Evolutionary conservation across 495 filamentous ascomycete species (phyloP).

Genomic region (Penicillium fimorum): DNA sequence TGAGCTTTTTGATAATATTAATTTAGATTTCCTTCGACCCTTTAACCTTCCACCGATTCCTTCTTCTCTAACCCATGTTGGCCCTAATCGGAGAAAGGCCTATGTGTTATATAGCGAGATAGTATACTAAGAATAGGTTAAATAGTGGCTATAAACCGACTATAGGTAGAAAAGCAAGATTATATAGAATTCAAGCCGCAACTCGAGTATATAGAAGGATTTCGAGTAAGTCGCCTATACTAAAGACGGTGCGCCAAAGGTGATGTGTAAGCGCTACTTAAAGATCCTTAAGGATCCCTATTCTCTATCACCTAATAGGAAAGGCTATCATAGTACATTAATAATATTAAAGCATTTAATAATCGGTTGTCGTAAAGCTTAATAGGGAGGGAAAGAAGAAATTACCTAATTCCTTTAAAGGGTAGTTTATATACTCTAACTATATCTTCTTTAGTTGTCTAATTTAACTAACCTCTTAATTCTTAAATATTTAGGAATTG

Average conservation of each 20-base stretch:
- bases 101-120: constrained; percentile 8
- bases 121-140: constrained; percentile 6
- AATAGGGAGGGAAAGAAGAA: constrained; percentile 31
- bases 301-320: constrained; percentile 5
- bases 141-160: constrained; percentile 5
- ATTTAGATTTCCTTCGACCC: neutral
- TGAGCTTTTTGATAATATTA: constrained; percentile 1
- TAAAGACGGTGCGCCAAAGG: constrained; percentile 8
- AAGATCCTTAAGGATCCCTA: constrained; percentile 7
- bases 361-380: constrained; percentile 21
- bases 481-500: neutral
- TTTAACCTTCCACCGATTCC: neutral
- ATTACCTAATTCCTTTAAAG: constrained; percentile 9
- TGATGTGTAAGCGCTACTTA: constrained; percentile 8
- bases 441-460: constrained; percentile 2
- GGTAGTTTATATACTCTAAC: neutral
- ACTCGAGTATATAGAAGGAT: constrained; percentile 4
- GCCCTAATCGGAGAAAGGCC: constrained; percentile 25
- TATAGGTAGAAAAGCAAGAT: constrained; percentile 10
- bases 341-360: constrained; percentile 7
- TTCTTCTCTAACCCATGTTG: neutral
- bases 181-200: constrained; percentile 2
- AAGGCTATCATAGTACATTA: constrained; percentile 12
- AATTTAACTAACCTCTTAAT: neutral
- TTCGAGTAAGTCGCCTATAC: constrained; percentile 6